phyloP scores from a whole-genome alignment of 148 eudicot genomes.

The Vaccinium darrowii region DNA sequence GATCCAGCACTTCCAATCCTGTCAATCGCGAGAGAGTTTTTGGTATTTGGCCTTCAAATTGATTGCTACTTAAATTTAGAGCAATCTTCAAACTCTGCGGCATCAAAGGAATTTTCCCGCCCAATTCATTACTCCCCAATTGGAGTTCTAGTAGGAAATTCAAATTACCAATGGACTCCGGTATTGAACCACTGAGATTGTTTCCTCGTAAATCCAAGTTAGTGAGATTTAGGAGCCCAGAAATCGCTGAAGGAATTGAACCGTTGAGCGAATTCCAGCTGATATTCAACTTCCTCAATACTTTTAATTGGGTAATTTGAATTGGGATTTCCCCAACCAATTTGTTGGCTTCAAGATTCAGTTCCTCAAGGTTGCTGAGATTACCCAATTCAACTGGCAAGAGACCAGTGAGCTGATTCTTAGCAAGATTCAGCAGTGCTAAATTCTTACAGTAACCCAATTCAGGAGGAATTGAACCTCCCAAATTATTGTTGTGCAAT shows the following conservation, averaged over 20 bases:
- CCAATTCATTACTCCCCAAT: too few species aligned
- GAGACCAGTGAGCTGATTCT: constrained; percentile 48
- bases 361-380: constrained; percentile 42
- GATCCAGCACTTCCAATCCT: constrained; percentile 61
- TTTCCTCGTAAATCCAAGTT: constrained; percentile 33
- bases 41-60: constrained; percentile 37
- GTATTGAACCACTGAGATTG: too few species aligned
- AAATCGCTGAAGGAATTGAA: constrained; percentile 54
- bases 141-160: too few species aligned
- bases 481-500: constrained; percentile 49
- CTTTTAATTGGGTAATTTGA: constrained; percentile 33
- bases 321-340: constrained; percentile 57
- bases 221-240: constrained; percentile 40
- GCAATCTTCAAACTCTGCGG: too few species aligned
- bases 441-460: constrained; percentile 48
- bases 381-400: constrained; percentile 47
- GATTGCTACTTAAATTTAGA: too few species aligned
- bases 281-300: too few species aligned
- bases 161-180: too few species aligned
- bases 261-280: constrained; percentile 48
- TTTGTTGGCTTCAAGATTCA: constrained; percentile 55
- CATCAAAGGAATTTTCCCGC: too few species aligned
- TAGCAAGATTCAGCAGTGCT: constrained; percentile 56
- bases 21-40: constrained; percentile 22
- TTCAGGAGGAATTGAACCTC: constrained; percentile 53